Evolutionary conservation across 192 early-diverging fungal genomes (phyloP), one percentile per base, ranked within the genome.

Genomic region (Coemansia sp.): DNA sequence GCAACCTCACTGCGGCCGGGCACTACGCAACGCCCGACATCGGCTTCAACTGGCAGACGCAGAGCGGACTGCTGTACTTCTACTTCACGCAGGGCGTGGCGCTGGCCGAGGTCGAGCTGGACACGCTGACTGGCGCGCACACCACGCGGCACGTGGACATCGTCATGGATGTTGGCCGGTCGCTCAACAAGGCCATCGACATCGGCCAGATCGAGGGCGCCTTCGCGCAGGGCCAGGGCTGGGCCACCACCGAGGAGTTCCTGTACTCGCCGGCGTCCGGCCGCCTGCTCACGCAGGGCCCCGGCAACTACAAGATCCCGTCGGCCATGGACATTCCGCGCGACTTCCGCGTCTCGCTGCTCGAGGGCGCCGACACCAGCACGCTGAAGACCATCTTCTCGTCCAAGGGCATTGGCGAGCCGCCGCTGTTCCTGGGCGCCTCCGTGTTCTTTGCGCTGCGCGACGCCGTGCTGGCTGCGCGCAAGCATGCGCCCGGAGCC

Each of bases 181-280:
- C 88, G 37, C 86, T 95, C 46, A 95, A 95, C 73, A 92, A 91
- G 32, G 90, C 93, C 13, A 86, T 95, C 49, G 94, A 95, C 75
- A 85, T 94, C 59, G 94, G 94, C 7, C 92, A 95, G 74, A 95
- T 95, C 70, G 93, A 95, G 66, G 93, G 93, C 16, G 93, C 92
- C 7, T 95, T 93, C 75, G 75, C 88, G 6, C 92, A 94, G 69
- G 93, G 93, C 41, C 84, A 89, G 75, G 94, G 94, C 10, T 94
- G 91, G 94, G 86, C 83, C 11, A 94, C 94, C 2, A 85, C 90
- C 9, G 94, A 95, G 63, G 93, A 95, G 72, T 89, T 88, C 49
- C 75, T 95, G 40, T 85, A 89, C 72, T 88, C 80, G 64, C 92
- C 92, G 5, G 58, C 22, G 13, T 87, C 79, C 48, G 94, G 94